Base-by-base conservation (phyloP, 2,329 filamentous ascomycete species). In the Cladosporium cucumerinum region DNA sequence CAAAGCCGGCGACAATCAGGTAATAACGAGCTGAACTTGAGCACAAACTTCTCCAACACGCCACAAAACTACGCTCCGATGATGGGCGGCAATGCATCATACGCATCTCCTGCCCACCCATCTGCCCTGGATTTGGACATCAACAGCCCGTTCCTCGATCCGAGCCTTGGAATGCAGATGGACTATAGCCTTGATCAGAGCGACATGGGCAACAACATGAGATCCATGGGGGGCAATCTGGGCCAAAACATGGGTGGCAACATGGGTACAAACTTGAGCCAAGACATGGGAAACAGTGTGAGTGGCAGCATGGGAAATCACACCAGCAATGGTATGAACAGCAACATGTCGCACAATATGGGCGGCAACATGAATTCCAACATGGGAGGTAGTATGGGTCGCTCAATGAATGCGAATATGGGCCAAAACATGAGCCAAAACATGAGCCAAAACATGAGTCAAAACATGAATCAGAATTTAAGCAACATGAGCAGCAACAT, bases 111-210 rank as follows among this genome's bases (percentile, higher is more conserved):
- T 12, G 74, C 80, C 46, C 75, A 80, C 65, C 71, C 72, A 16
- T 73, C 71, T 14, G 71, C 67, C 23, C 68, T 82, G 52, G 80
- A 81, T 55, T 74, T 82, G 74, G 75, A 77, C 63, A 78, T 82
- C 71, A 71, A 69, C 28, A 79, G 76, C 67, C 77, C 80, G 1
- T 82, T 79, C 67, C 66, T 75, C 23, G 74, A 78, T 39, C 72
- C 73, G 46, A 70, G 67, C 61, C 74, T 82, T 70, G 70, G 73
- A 54, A 80, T 82, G 77, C 68, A 76, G 16, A 75, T 82, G 67
- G 80, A 82, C 63, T 80, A 80, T 51, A 68, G 66, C 52, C 69
- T 73, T 23, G 72, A 75, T 39, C 70, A 69, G 72, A 78, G 48
- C 46, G 54, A 72, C 67, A 34, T 63, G 62, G 18, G 39, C 21